Evolutionary conservation across 1,284 basidiomycete genomes (phyloP).

Genomic region (Tylopilus orsonianus): DNA sequence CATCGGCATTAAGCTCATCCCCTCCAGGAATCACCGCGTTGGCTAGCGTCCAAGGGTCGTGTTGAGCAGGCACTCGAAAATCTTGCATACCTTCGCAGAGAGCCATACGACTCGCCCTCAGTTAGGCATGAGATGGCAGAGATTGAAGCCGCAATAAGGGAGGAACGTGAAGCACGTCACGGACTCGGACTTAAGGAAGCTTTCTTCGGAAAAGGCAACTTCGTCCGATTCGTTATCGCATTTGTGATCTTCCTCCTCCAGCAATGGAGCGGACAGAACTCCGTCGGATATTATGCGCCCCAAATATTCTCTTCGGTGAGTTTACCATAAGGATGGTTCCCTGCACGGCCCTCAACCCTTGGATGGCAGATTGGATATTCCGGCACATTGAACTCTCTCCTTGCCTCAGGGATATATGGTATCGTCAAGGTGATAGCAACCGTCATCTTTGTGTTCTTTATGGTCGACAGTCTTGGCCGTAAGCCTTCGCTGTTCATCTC

Average conservation of each 20-base stretch:
- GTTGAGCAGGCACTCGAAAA: slow-evolving; percentile 50
- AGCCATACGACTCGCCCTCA: slow-evolving; percentile 43
- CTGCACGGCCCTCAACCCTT: background rate
- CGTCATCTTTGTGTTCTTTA: slow-evolving; percentile 56
- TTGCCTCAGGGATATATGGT: slow-evolving; percentile 83
- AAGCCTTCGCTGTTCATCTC: slow-evolving; percentile 65
- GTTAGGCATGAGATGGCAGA: slow-evolving; percentile 56
- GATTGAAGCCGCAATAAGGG: slow-evolving; percentile 66
- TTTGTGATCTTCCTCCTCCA: slow-evolving; percentile 52
- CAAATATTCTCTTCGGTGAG: slow-evolving; percentile 65
- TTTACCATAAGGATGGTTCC: slow-evolving; percentile 25
- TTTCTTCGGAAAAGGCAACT: slow-evolving; percentile 75
- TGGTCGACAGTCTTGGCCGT: slow-evolving; percentile 57
- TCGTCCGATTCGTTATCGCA: slow-evolving; percentile 59
- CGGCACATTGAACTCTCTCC: slow-evolving; percentile 57
- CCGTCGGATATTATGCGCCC: slow-evolving; percentile 76
- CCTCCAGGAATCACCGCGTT: slow-evolving; percentile 65
- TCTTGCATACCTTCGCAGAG: slow-evolving; percentile 59
- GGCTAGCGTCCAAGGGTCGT: slow-evolving; percentile 56
- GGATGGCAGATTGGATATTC: slow-evolving; percentile 59
- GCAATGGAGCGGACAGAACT: slow-evolving; percentile 61
- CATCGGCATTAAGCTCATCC: slow-evolving; percentile 8
- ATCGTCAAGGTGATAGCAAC: slow-evolving; percentile 77
- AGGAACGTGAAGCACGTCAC: slow-evolving; percentile 57
- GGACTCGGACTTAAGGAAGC: slow-evolving; percentile 64